phyloP scores from a whole-genome alignment of 208 protist species.

The Kentomonas sorsogonicus region DNA sequence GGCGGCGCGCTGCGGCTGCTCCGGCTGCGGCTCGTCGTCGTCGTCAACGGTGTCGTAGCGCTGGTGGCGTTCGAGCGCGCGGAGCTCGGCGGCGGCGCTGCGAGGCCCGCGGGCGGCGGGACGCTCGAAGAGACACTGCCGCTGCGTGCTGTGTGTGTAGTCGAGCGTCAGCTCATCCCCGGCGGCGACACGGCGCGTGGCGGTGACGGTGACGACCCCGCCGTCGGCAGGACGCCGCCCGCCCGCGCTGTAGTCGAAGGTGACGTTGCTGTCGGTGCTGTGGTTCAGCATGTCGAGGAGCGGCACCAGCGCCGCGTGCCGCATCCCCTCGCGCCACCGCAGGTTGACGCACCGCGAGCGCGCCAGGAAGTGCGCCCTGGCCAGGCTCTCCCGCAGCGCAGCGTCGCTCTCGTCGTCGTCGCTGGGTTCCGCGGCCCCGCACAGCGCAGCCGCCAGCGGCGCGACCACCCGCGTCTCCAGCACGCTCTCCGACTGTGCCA shows the following conservation, averaged over 20 bases:
- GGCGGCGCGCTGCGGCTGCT: neutral
- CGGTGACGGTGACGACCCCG: slow-evolving; percentile 39
- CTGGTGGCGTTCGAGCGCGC: slow-evolving; percentile 29
- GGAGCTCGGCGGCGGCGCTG: neutral
- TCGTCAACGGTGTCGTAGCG: slow-evolving; percentile 28
- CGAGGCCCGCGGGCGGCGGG: neutral
- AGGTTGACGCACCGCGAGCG: slow-evolving; percentile 76
- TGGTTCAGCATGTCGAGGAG: slow-evolving; percentile 87
- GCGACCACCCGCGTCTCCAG: slow-evolving; percentile 26
- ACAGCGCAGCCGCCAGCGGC: slow-evolving; percentile 28
- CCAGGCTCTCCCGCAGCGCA: slow-evolving; percentile 23
- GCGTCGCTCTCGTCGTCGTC: neutral
- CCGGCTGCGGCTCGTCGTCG: slow-evolving; percentile 4
- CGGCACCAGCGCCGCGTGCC: slow-evolving; percentile 50
- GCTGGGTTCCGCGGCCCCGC: neutral
- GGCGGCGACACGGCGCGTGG: slow-evolving; percentile 35
- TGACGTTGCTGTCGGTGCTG: slow-evolving; percentile 38
- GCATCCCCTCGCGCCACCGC: slow-evolving; percentile 9
- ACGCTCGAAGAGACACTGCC: slow-evolving; percentile 64
- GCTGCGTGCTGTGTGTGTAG: slow-evolving; percentile 62
- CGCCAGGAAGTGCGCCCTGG: slow-evolving; percentile 85
- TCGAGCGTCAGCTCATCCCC: slow-evolving; percentile 71
- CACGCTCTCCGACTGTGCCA: slow-evolving; percentile 32
- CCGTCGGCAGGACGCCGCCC: slow-evolving; percentile 11
- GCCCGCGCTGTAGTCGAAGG: slow-evolving; percentile 23